Conservation (phyloP, 2,329 filamentous ascomycete genomes). For the Westerdykella aurantiaca region DNA sequence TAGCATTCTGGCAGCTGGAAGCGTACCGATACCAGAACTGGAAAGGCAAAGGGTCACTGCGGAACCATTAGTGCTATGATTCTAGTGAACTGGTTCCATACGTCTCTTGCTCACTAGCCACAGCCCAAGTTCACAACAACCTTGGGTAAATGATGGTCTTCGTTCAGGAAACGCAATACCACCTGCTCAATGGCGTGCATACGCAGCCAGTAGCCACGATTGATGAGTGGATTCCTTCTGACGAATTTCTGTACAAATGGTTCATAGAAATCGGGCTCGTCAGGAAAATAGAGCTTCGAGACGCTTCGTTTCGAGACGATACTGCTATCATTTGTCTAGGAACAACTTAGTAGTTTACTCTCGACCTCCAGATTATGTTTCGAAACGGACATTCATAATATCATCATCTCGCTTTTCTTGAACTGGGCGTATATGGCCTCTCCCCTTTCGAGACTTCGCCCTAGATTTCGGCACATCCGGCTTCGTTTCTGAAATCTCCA, state of each 20-base stretch:
- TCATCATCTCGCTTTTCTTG: constrained; percentile 45
- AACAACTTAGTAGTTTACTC: constrained; percentile 35
- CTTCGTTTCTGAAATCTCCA: constrained; percentile 12
- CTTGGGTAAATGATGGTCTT: constrained; percentile 53
- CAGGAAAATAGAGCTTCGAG: constrained; percentile 75
- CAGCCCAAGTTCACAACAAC: constrained; percentile 80
- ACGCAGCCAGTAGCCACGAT: constrained; percentile 81
- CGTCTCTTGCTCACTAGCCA: constrained; percentile 65
- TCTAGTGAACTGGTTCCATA: not conserved
- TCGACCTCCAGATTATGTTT: not conserved
- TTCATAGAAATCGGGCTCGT: constrained; percentile 76
- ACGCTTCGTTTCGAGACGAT: constrained; percentile 91
- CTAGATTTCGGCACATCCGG: constrained; percentile 1
- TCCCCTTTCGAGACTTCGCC: constrained; percentile 6
- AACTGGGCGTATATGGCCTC: constrained; percentile 14
- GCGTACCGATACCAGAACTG: constrained; percentile 67
- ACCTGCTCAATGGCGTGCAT: constrained; percentile 75
- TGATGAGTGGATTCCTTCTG: constrained; percentile 79
- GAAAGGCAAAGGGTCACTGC: constrained; percentile 81
- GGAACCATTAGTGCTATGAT: constrained; percentile 12
- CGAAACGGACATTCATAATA: constrained; percentile 48
- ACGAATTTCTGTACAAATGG: constrained; percentile 83
- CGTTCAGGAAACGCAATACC: constrained; percentile 66
- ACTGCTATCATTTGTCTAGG: constrained; percentile 74
- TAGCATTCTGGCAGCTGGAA: constrained; percentile 51